Evolutionary conservation across 1,284 basidiomycete genomes (phyloP), one percentile per base, ranked within the genome.

Genomic region (Sporisorium iseilematis-ciliati): DNA sequence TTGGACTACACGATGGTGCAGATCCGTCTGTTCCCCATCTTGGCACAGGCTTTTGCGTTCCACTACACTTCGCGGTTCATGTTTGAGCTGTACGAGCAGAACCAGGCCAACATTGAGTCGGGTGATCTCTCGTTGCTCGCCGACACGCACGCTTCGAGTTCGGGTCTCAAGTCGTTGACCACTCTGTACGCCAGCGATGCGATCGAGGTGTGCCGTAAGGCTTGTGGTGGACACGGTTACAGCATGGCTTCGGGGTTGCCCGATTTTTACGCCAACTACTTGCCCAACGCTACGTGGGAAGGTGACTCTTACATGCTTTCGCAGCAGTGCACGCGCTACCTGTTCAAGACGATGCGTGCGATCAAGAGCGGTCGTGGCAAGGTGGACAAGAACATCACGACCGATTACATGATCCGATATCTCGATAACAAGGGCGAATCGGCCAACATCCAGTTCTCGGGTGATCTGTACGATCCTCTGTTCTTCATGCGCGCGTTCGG

Each of bases 1-100:
- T 70, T 86, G 40, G 85, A 86, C 79, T 87, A 87, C 76, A 80
- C 82, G 43, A 82, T 85, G 76, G 85, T 86, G 7, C 84, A 86
- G 65, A 79, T 80, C 43, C 79, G 86, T n/a, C 77, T 87, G 54
- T 85, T 87, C 75, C 86, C 86, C 18, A 82, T 85, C 42, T 75
- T 87, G 50, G 86, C 85, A 3, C 80, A 85, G 73, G 85, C 86
- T 0, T 84, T 85, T 60, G 86, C 86, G n/a, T 85, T 84, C 64
- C 85, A 86, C 78, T 86, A 83, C 74, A 86, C 77, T 12, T 78
- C 78, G 29, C 66, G 70, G 53, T 80, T 73, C 65, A 86, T 86
- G 85, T 85, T 81, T 70, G 75, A 83, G 4, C 79, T 84, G 25
- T 86, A 86, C 78, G 71, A 83, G 45, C 68, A 75, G 33, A 86